Evolutionary conservation across 2,329 filamentous ascomycete genomes (phyloP).

Genomic region (Ascochyta viciae-villosae): DNA sequence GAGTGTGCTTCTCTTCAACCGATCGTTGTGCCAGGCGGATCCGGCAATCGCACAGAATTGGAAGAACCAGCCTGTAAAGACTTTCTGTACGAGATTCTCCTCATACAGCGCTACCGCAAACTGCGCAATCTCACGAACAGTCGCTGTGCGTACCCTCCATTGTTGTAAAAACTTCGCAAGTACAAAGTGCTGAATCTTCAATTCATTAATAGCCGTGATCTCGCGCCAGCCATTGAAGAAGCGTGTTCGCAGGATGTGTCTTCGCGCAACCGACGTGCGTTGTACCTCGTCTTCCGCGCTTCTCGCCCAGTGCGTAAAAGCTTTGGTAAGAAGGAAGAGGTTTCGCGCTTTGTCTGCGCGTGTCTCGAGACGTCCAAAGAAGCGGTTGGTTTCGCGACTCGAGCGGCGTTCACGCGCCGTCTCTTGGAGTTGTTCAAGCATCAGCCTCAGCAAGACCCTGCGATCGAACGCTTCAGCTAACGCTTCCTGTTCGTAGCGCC

Average conservation of each 20-base stretch:
- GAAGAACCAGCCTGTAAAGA: constrained; percentile 49
- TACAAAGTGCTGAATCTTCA: constrained; percentile 60
- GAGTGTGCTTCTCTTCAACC: constrained; percentile 35
- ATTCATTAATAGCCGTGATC: constrained; percentile 67
- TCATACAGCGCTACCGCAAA: constrained; percentile 41
- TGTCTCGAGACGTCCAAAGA: constrained; percentile 63
- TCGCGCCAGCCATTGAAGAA: constrained; percentile 75
- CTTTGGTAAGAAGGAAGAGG: constrained; percentile 68
- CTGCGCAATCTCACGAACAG: constrained; percentile 45
- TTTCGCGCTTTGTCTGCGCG: constrained; percentile 70
- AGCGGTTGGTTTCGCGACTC: constrained; percentile 57
- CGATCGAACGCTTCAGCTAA: constrained; percentile 58
- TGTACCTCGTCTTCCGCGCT: constrained; percentile 69
- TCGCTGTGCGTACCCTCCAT: constrained; percentile 58
- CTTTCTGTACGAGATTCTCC: constrained; percentile 40
- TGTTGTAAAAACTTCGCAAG: constrained; percentile 61
- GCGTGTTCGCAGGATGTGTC: constrained; percentile 72
- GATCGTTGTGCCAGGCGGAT: constrained; percentile 39
- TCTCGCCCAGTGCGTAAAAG: constrained; percentile 73
- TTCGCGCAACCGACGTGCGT: constrained; percentile 71
- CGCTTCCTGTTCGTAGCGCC: constrained; percentile 34
- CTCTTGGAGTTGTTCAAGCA: constrained; percentile 53
- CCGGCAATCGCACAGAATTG: constrained; percentile 46
- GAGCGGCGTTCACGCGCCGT: constrained; percentile 48
- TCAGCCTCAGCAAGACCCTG: constrained; percentile 59